Evolutionary conservation across 2,329 filamentous ascomycete species (phyloP), one percentile per base, ranked within the genome.

Genomic region (Coniochaeta pulveracea): DNA sequence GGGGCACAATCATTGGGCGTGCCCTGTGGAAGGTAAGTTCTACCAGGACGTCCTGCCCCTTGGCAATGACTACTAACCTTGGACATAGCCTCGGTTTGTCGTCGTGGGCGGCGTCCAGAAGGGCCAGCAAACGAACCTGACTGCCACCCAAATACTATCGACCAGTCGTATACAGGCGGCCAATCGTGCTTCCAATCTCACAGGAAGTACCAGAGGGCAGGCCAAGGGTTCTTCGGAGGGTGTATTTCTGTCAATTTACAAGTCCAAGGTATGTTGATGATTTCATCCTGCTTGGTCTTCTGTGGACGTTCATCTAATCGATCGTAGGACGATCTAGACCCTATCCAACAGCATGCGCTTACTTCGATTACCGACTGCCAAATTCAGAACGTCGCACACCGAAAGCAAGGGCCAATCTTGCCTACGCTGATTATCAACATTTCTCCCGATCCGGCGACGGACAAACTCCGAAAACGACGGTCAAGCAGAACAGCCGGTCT

Each of bases 401-500:
- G 73, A 33, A 80, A 80, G 45, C 72, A 77, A 45, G 69, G 68
- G 1, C 66, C 70, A 9, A 59, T 68, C 4, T 52, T 74, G 6
- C 72, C 72, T 2, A 80, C 76, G 5, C 61, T 80, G 10, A 58
- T 76, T 28, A 48, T 80, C 23, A 69, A 60, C 41, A 55, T 80
- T 30, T 60, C 62, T 15, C 60, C 63, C 14, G 66, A 69, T 42
- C 58, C 64, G 1, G 44, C 53, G 7, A 60, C 64, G 23, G 73
- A 79, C 41, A 77, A 73, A 48, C 58, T 75, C 40, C 67, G 72
- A 35, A 80, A 78, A 45, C 68, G 76, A 32, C 64, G 76, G 38
- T 80, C 76, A 29, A 80, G 75, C 43, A 64, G 75, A 39, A 71
- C 76, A 4, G 66, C 69, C 4, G 70, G 69, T 3, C 56, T 80